Evolutionary conservation across 768 basidiomycete species (phyloP), one percentile per base, ranked within the genome.

Genomic region (Xanthoconium stramineum): DNA sequence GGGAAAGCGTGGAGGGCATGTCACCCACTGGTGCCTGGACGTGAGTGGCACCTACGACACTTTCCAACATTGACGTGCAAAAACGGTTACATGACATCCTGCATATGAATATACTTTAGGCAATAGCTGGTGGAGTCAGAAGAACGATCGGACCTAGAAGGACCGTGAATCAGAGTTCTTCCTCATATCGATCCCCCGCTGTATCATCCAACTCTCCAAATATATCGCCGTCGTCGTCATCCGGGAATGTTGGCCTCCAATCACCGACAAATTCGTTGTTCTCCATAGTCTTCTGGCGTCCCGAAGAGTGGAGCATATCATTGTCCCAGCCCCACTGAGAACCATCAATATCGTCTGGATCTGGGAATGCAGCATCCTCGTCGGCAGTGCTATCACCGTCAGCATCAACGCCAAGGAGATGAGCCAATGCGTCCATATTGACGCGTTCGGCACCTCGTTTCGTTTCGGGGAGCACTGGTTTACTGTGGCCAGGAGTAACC

Each of bases 401-500:
- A 2, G n/a, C 62, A 20, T 58, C 37, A 61, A 57, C 74, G 59
- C 73, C 64, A 17, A 89, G 72, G 52, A 89, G 74, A 42, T 71
- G 74, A 15, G 76, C 71, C 33, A 87, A 70, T 17, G 79, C 85
- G 49, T 84, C 81, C 71, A 84, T 76, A 66, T 89, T 72, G 55
- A 88, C 73, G 44, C 82, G 70, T 52, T 69, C 67, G 36, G 74
- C 59, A 19, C 74, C 75, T 35, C 69, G 70, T 46, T 68, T 72
- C 14, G 57, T 35, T 47, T 68, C 69, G 45, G 55, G 19, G n/a
- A 45, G 38, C 19, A 14, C 32, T 11, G 52, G 33, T 42, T 60
- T 52, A 4, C 20, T 38, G 12, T 47, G 57, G 37, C 28, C 12
- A 15, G 15, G 39, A 19, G 20, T 10, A 3, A 44, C 32, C 42